Evolutionary conservation across 2,329 filamentous ascomycete species (phyloP).

Genomic region (Colletotrichum sp.): DNA sequence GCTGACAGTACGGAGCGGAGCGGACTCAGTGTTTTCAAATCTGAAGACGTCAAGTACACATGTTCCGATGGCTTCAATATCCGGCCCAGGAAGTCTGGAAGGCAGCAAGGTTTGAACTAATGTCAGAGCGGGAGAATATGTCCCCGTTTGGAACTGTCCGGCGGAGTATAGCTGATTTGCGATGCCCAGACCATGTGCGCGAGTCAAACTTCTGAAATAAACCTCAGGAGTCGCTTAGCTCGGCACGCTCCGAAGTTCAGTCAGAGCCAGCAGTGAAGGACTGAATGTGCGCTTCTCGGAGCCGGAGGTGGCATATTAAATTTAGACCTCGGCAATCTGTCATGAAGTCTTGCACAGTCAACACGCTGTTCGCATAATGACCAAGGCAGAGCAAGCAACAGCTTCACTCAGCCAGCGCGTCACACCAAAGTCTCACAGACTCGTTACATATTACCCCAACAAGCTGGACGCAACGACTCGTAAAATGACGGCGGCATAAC

Average conservation of each 20-base stretch:
- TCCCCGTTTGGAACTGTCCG: background rate
- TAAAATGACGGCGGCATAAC: background rate
- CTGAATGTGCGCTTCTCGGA: background rate
- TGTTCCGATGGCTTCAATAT: background rate
- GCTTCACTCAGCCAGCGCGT: background rate
- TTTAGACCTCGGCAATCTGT: background rate
- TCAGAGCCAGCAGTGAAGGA: background rate
- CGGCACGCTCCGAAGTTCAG: background rate
- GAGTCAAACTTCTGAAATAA: background rate
- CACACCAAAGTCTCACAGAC: background rate
- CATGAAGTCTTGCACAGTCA: background rate
- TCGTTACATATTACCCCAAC: background rate
- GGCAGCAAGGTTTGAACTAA: background rate
- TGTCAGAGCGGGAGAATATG: background rate
- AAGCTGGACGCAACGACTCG: background rate
- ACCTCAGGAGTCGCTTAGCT: background rate
- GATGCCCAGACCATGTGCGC: background rate
- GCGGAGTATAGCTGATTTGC: background rate
- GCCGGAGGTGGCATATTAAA: background rate
- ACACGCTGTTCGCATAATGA: background rate
- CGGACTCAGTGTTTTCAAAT: background rate
- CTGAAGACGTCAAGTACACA: fast-evolving
- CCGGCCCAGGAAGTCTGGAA: background rate
- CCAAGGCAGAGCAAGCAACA: background rate
- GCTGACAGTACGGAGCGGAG: background rate